These are phyloP conservation scores for Chaetoscypha palmicola DNA, from an alignment of 2,329 filamentous ascomycete genomes.

Conservation along the genomic window DNA sequence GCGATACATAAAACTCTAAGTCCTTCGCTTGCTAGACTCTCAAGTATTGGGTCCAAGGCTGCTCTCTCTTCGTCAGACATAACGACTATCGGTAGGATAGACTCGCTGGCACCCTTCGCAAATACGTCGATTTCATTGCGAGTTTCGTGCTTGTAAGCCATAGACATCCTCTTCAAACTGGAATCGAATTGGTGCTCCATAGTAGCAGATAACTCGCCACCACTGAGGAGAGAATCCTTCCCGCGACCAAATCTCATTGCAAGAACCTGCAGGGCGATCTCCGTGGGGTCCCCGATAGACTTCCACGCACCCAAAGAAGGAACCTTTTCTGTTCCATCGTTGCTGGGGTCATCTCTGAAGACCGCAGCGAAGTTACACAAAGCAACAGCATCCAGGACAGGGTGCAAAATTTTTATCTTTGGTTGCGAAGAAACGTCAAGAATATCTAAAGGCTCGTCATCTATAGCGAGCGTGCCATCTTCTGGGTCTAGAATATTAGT, in stretches of 20 bases:
- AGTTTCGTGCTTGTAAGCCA: constrained; percentile 48
- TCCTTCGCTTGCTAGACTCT: constrained; percentile 53
- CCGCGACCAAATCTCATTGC: constrained; percentile 58
- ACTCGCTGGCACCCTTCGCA: constrained; percentile 52
- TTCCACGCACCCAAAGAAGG: constrained; percentile 38
- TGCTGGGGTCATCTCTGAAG: constrained; percentile 19
- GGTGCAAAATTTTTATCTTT: constrained; percentile 31
- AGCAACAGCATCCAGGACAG: constrained; percentile 42
- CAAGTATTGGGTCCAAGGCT: constrained; percentile 42
- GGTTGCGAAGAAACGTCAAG: constrained; percentile 19
- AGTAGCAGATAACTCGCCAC: constrained; percentile 41
- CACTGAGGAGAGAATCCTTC: constrained; percentile 42
- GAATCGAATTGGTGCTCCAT: constrained; percentile 69
- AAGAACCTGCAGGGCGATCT: constrained; percentile 68
- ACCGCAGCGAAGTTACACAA: constrained; percentile 53
- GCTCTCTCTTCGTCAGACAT: constrained; percentile 40
- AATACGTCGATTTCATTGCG: constrained; percentile 39
- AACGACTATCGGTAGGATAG: constrained; percentile 46
- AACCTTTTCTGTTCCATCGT: constrained; percentile 14
- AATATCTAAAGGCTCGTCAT: constrained; percentile 34
- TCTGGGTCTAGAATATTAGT: constrained; percentile 56
- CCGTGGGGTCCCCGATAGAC: constrained; percentile 61
- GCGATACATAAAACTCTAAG: constrained; percentile 65
- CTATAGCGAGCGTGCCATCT: constrained; percentile 45
- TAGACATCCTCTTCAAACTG: constrained; percentile 67